Evolutionary conservation across 768 basidiomycete species (phyloP), one percentile per base, ranked within the genome.

Genomic region (Fibroporia radiculosa): DNA sequence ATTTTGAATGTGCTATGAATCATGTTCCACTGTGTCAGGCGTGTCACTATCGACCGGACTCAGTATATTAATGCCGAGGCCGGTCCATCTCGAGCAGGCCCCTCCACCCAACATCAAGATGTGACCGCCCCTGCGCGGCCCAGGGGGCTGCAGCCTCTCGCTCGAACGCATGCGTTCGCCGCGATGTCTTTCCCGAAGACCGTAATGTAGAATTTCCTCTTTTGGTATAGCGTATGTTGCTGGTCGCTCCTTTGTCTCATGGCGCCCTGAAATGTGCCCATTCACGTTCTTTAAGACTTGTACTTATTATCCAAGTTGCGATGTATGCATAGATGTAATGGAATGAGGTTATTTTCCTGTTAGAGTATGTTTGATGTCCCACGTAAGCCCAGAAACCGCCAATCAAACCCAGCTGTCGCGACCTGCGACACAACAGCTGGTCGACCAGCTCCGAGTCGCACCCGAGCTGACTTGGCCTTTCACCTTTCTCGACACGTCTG

Each of bases 301-400:
- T 8, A 12, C 25, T 13, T 20, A 36, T 36, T 36, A 19, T 40
- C 13, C 24, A 40, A 12, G 20, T 20, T 26, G 22, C 6, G 24
- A 13, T 40, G 38, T 40, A 23, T 8, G 29, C 29, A 40, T 40
- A 20, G 38, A 40, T 16, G 27, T 27, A 36, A 42, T 42, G 28
- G 7, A 49, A 49, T 53, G 48, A 48, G 44, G 23, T 20, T 35
- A n/a, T n/a, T 40, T 48, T 10, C 19, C 22, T 28, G n/a, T 43
- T 14, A 10, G 31, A 31, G 24, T 14, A 33, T 44, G 42, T 23
- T 35, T 20, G 13, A 28, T 42, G 48, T 51, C 50, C 50, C 48
- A 50, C 47, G 54, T 55, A 55, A 55, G 54, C 53, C 47, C 33
- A 35, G 41, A 40, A 40, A 42, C 29, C 45, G 52, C 52, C 48